These are phyloP conservation scores for Rhodosporidiobolus sp. DNA, from an alignment of 768 basidiomycete species.

Conservation along the genomic window DNA sequence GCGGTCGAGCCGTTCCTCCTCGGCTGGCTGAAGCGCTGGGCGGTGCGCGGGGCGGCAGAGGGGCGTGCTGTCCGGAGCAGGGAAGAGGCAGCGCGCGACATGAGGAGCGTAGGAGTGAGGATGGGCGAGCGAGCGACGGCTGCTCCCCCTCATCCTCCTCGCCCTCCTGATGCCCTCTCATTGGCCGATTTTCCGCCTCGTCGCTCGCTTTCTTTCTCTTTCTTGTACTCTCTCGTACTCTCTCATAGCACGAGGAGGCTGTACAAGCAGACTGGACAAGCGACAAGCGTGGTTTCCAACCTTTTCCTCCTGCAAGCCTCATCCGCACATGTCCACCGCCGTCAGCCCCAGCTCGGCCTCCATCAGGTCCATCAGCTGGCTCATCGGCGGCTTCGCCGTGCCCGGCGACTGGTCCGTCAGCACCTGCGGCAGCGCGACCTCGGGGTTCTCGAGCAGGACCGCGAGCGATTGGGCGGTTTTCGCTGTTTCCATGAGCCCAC, in stretches of 20 bases:
- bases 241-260: no score
- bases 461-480: not conserved
- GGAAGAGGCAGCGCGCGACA: not conserved
- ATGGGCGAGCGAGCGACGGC: no score
- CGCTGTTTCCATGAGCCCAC: not conserved
- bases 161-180: no score
- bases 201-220: no score
- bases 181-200: no score
- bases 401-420: not conserved
- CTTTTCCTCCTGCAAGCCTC: not conserved
- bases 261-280: no score
- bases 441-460: constrained; percentile 4
- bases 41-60: not conserved
- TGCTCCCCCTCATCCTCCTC: no score
- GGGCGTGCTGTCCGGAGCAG: not conserved
- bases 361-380: not conserved
- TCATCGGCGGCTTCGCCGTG: not conserved
- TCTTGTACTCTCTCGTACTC: no score
- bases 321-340: not conserved
- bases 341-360: not conserved
- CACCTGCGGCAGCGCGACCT: not conserved
- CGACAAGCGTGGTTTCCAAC: not conserved
- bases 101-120: not conserved
- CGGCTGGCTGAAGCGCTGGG: not conserved
- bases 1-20: not conserved